Base-by-base conservation (phyloP, 371 early-diverging fungal species). In the Mucor velutinosus region DNA sequence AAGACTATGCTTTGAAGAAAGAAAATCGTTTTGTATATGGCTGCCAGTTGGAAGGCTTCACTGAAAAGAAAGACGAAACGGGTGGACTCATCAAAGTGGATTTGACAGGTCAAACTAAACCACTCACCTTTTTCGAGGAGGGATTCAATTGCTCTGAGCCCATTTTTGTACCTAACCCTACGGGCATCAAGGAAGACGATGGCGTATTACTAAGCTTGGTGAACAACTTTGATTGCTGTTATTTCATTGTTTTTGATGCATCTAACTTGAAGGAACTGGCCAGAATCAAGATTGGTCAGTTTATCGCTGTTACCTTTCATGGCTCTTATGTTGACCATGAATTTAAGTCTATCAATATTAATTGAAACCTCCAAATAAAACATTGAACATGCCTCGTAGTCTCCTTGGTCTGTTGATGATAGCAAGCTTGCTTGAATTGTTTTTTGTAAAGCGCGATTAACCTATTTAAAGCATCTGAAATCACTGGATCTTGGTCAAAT, bases 161-260 rank as follows among this genome's bases (percentile, higher is more conserved):
- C 0, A 81, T 90, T n/a, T 89, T 90, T 78, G 85, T 88, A 10
- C 81, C 84, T 3, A 72, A 75, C 0, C 88, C 90, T 1, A 64
- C 58, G 6, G 77, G 64, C 3, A 67, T 33, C 0, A 70, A 74
- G 7, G 89, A 90, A 67, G 91, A 89, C 55, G 89, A 90, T 65
- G 90, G 90, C 47, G 87, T 88, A 8, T 39, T 90, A 29, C 58
- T 89, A 29, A 80, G 78, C 19, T 70, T 88, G n/a, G 85, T 83
- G 1, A 81, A 77, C 55, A 33, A 67, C 21, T 14, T 66, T 39
- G 65, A 84, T 63, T 57, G 82, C 10, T 79, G 89, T 25, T 84
- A 81, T 60, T 53, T 90, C 65, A 51, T 86, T 25, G 71, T 88
- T 29, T 47, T 90, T 65, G 78, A 90, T 76, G 89, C 88, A 4